A percentile compares a stretch with the other conserved stretches of the same genome.
Conservation (phyloP, 2,329 filamentous ascomycete genomes). For the Cyanodermella asteris region DNA sequence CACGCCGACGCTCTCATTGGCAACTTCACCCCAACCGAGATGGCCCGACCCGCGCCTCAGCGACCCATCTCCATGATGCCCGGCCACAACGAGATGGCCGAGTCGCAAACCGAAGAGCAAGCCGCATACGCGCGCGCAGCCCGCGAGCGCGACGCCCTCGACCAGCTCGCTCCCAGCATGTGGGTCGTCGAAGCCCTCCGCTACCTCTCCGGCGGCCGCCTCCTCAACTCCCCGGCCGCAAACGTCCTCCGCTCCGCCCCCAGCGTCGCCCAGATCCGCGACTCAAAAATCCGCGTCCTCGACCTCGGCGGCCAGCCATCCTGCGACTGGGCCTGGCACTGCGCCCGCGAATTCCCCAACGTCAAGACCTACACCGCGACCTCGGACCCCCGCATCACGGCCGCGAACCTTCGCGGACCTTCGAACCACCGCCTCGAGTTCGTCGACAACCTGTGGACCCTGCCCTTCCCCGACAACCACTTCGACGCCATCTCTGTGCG, state of each 20-base stretch:
- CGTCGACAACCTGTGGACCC: slow-evolving; percentile 51
- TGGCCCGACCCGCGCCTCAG: slow-evolving; percentile 49
- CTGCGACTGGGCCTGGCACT: slow-evolving; percentile 92
- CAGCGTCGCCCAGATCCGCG: slow-evolving; percentile 12
- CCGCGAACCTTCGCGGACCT: slow-evolving; percentile 59
- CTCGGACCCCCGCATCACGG: slow-evolving; percentile 48
- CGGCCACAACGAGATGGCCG: slow-evolving; percentile 41
- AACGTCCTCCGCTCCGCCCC: slow-evolving; percentile 13
- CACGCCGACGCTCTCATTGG: slow-evolving; percentile 69
- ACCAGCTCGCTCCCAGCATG: slow-evolving; percentile 38
- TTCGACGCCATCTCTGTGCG: slow-evolving; percentile 87
- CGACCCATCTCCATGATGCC: slow-evolving; percentile 49
- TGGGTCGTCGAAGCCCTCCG: slow-evolving; percentile 43
- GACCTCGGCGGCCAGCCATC: slow-evolving; percentile 70
- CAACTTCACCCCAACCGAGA: slow-evolving; percentile 56
- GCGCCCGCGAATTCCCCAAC: slow-evolving; percentile 65
- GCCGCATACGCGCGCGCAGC: slow-evolving; percentile 29
- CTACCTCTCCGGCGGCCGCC: slow-evolving; percentile 36
- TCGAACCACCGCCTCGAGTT: slow-evolving; percentile 68
- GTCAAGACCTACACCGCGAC: slow-evolving; percentile 75
- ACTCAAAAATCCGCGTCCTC: slow-evolving; percentile 42
- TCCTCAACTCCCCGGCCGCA: slow-evolving; percentile 32
- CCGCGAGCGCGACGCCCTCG: slow-evolving; percentile 59
- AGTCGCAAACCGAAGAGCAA: slow-evolving; percentile 11
- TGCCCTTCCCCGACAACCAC: slow-evolving; percentile 67